Conservation (phyloP, 106 monocot genomes). For the Cymbidium sinense region DNA sequence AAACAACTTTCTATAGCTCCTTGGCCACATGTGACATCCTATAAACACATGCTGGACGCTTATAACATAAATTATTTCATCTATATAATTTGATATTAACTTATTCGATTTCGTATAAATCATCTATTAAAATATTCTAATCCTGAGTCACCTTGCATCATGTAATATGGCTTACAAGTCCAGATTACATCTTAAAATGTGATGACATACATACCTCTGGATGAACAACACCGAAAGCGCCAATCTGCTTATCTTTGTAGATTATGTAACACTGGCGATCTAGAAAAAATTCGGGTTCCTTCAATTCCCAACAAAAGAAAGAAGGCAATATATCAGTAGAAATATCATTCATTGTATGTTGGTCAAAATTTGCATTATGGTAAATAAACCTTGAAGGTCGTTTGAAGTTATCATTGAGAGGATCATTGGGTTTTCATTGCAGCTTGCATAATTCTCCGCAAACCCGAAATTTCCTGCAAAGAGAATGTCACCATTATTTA, state of each 20-base stretch:
- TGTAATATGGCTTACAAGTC: too few relatives aligned
- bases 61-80: too few relatives aligned
- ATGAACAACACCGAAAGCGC: constrained; percentile 61
- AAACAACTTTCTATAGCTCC: too few relatives aligned
- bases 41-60: too few relatives aligned
- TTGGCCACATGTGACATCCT: too few relatives aligned
- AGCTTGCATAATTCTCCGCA: constrained; percentile 55
- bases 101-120: too few relatives aligned
- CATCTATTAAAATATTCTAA: too few relatives aligned
- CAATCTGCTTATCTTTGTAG: constrained; percentile 34
- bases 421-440: constrained; percentile 21
- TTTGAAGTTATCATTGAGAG: constrained; percentile 13
- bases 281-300: constrained; percentile 59
- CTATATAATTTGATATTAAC: too few relatives aligned
- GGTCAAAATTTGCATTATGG: neutral
- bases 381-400: constrained; percentile 30
- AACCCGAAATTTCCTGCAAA: constrained; percentile 57
- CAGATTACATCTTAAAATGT: neutral
- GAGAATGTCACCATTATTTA: too few relatives aligned
- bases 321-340: neutral
- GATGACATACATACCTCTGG: constrained; percentile 43
- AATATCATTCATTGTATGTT: too few relatives aligned
- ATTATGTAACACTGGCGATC: constrained; percentile 48
- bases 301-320: constrained; percentile 8
- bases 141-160: too few relatives aligned